These are phyloP conservation scores for Fraxinus greggii DNA, from an alignment of 305 asterid species.

Conservation along the genomic window DNA sequence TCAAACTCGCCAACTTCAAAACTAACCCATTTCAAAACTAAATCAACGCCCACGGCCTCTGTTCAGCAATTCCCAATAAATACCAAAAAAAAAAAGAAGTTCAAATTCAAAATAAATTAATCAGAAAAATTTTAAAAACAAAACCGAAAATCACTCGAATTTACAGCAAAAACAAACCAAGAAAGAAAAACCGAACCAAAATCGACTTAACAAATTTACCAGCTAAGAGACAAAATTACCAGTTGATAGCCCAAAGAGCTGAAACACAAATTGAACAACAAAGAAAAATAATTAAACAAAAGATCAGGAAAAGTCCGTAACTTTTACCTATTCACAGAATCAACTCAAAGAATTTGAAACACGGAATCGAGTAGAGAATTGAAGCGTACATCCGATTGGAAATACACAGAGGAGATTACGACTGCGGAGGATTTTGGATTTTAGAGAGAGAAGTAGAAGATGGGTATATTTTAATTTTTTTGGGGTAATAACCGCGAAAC, in stretches of 20 bases:
- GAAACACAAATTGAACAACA: slow-evolving; percentile 34
- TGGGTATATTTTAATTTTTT: slow-evolving; percentile 19
- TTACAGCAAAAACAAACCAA: slow-evolving; percentile 13
- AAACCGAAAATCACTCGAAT: slow-evolving; percentile 14
- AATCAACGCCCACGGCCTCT: slow-evolving; percentile 10
- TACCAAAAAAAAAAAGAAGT: neutral
- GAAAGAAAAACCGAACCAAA: neutral
- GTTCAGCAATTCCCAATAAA: slow-evolving; percentile 6
- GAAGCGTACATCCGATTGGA: slow-evolving; percentile 3
- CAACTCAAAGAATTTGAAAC: slow-evolving; percentile 31
- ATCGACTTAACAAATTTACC: neutral
- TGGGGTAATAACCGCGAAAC: slow-evolving; percentile 55
- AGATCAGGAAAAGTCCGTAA: slow-evolving; percentile 11
- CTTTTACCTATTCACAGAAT: slow-evolving; percentile 32
- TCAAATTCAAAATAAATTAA: slow-evolving; percentile 10
- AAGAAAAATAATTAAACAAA: slow-evolving; percentile 16
- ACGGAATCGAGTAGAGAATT: neutral
- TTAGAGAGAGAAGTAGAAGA: slow-evolving; percentile 27
- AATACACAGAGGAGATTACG: slow-evolving; percentile 23
- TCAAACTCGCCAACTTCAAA: slow-evolving; percentile 14
- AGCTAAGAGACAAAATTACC: neutral
- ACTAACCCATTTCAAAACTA: slow-evolving; percentile 9
- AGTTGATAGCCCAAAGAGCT: slow-evolving; percentile 4
- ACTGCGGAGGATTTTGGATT: slow-evolving; percentile 18
- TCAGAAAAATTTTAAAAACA: slow-evolving; percentile 9